Percentiles rank a stretch among this genome's conserved stretches.
Conservation (phyloP, 164 flowering plant species). For the Vitis rupestris region DNA sequence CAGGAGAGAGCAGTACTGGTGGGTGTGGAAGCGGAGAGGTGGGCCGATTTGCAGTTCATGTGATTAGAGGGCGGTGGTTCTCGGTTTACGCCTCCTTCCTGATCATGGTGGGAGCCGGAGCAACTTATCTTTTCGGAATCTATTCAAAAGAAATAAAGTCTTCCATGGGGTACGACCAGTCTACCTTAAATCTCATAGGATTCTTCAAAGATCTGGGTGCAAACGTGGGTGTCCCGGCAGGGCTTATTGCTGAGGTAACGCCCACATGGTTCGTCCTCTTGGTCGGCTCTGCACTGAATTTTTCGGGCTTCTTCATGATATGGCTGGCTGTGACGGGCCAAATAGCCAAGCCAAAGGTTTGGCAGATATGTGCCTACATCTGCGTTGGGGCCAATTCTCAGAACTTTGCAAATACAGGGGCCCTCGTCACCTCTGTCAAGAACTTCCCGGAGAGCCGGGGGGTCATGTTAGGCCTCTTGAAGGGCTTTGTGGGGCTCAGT, state of each 20-base stretch:
- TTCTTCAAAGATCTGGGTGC: too few species aligned
- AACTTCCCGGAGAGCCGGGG: conserved; percentile 68
- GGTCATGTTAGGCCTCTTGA: conserved; percentile 48
- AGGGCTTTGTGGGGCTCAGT: conserved; percentile 63
- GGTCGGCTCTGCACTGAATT: conserved; percentile 53
- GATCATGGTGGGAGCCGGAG: not conserved
- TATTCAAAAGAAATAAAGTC: too few species aligned
- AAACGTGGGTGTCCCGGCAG: conserved; percentile 49
- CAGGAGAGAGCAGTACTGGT: too few species aligned
- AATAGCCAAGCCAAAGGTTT: conserved; percentile 32
- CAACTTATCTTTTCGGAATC: too few species aligned
- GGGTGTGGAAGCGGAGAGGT: too few species aligned
- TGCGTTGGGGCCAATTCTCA: conserved; percentile 63
- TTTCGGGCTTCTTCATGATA: conserved; percentile 5
- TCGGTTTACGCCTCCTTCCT: conserved; percentile 51
- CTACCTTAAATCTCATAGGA: too few species aligned
- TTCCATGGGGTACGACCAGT: too few species aligned
- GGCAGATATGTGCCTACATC: conserved; percentile 68
- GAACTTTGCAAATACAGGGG: conserved; percentile 62
- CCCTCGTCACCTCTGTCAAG: conserved; percentile 54
- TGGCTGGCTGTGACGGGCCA: too few species aligned
- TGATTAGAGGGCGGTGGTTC: conserved; percentile 57
- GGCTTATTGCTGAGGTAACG: conserved; percentile 48
- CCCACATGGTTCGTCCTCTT: conserved; percentile 3
- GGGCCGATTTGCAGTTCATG: conserved; percentile 24